Base-by-base conservation (phyloP, 345 rosid species). In the Eucalyptus sp. region DNA sequence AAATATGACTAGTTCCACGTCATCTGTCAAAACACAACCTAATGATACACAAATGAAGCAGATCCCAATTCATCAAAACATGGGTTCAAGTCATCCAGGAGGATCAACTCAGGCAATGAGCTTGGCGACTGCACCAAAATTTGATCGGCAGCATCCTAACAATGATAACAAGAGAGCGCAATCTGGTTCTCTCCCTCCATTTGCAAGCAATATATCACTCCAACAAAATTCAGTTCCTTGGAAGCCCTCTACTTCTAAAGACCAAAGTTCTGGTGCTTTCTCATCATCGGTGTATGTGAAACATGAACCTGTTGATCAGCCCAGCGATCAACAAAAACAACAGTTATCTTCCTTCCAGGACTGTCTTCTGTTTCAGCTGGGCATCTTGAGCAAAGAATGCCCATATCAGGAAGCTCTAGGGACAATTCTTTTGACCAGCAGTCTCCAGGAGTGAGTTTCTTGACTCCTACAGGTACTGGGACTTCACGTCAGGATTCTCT, bases 11-110 rank as follows among this genome's bases (percentile, higher is more conserved):
- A 87, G 90, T 68, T 87, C 96, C 13, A 94, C 94, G 86, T 90
- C 98, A 89, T 83, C 96, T 56, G 76, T 93, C 91, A 98, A 95
- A 85, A 92, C 95, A 18, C 97, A 93, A 89, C 91, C 95, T 87
- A 97, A 93, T 90, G 99, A 96, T 88, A 85, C 94, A 81, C 97
- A 94, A 91, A 92, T 94, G 92, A 94, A 95, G 91, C 96, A 91
- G 90, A 92, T 93, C 84, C 84, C 95, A 66, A 95, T 93, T 90
- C 93, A 92, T 91, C 98, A 92, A 92, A 90, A 89, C 83, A 81
- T 92, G 90, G 99, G 94, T 51, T 80, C 94, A 76, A 88, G 93
- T 91, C 95, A 94, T 89, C 88, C 91, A 12, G 97, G 94, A 91
- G 96, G 95, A 88, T 83, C 92, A 15, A 88, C 91, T 89, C 96